Base-by-base conservation (phyloP, 2,329 filamentous ascomycete genomes). In the Fonsecaea multimorphosa region DNA sequence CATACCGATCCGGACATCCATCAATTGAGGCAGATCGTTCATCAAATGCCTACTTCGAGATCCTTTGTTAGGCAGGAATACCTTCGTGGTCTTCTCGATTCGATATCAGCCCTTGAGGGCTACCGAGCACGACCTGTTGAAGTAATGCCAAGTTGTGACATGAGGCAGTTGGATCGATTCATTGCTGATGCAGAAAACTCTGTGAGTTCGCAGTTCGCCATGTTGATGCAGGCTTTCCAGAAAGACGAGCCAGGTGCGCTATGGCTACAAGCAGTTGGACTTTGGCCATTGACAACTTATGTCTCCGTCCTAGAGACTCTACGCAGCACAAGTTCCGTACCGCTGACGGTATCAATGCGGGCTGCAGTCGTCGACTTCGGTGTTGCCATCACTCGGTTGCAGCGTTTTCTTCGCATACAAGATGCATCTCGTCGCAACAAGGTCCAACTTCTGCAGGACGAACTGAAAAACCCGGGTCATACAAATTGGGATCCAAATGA, bases 401-500 rank as follows among this genome's bases (percentile, higher is more conserved):
- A 78, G 62, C 71, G 73, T 8, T 69, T 72, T 24, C 64, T 70
- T 27, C 70, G 75, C n/a, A 71, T 78, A 0, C 62, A 61, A n/a
- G 58, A 60, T n/a, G 56, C 52, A 34, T 49, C 7, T 31, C 55
- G 0, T 24, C 63, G 16, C 29, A 61, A 55, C 2, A 63, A 67
- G 9, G 63, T 1, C 2, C 64, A 72, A 7, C 70, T 73, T 12
- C 56, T 74, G 0, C n/a, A 70, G 1, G 67, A 70, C 14, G 77
- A 84, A 63, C 65, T 82, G 0, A 55, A 68, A 1, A 87, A 87
- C 63, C 11, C 66, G 0, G 88, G 87, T 0, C 86, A 88, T 66
- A 69, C 72, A 1, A 85, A 84, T 9, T 91, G 88, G 86, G 70
- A 82, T 8, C 83, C 84, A 0, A 8, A 71, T 0, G 66, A 84